Conservation (phyloP, 768 basidiomycete genomes). For the Gloeopeniophorella convolvens region DNA sequence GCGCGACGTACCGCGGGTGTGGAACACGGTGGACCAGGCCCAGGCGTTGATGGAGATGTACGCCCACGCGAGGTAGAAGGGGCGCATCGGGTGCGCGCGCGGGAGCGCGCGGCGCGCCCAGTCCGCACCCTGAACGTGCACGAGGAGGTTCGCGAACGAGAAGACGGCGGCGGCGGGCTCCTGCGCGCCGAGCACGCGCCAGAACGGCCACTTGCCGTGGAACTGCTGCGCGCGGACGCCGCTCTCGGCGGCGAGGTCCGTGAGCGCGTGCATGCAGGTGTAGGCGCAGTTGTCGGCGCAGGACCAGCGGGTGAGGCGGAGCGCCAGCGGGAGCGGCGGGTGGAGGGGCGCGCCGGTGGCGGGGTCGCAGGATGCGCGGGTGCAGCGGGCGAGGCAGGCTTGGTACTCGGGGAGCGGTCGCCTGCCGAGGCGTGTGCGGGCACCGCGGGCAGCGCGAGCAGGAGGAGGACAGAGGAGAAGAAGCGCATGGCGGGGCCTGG, state of each 20-base stretch:
- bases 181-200: slow-evolving; percentile 81
- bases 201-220: slow-evolving; percentile 97
- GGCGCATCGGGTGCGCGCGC: slow-evolving; percentile 57
- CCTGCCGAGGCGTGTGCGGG: slow-evolving; percentile 26
- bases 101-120: slow-evolving; percentile 44
- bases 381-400: slow-evolving; percentile 27
- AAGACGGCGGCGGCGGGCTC: slow-evolving; percentile 92
- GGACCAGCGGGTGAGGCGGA: slow-evolving; percentile 76
- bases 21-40: slow-evolving; percentile 89
- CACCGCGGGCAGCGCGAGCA: background rate
- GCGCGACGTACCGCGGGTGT: slow-evolving; percentile 79
- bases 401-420: slow-evolving; percentile 32
- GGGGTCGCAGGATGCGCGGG: slow-evolving; percentile 31
- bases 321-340: slow-evolving; percentile 36
- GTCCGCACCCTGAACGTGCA: slow-evolving; percentile 56
- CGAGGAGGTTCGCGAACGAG: slow-evolving; percentile 78
- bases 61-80: slow-evolving; percentile 61
- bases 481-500: slow-evolving; percentile 17
- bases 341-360: slow-evolving; percentile 22
- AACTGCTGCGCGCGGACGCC: slow-evolving; percentile 62
- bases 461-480: background rate
- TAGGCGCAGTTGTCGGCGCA: slow-evolving; percentile 89
- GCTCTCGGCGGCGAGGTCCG: slow-evolving; percentile 42
- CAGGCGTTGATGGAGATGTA: slow-evolving; percentile 80
- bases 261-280: slow-evolving; percentile 76